These are phyloP conservation scores for Zygosaccharomyces bisporus DNA, from an alignment of 805 yeast species.

Conservation along the genomic window DNA sequence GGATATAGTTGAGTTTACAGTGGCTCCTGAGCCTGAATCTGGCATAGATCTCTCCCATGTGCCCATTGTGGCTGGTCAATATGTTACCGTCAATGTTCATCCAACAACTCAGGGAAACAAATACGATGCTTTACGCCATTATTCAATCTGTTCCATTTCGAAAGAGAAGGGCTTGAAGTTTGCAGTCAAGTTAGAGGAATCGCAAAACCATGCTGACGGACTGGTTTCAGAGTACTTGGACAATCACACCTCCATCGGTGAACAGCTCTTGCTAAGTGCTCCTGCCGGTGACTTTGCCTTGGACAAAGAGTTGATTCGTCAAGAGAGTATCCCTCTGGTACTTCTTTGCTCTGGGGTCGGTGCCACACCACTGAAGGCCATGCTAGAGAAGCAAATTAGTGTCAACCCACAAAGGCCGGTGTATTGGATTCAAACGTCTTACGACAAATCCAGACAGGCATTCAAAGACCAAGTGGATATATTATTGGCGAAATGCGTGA, in stretches of 20 bases:
- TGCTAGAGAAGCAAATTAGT: slow-evolving; percentile 39
- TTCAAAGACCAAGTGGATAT: slow-evolving; percentile 27
- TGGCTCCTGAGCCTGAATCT: slow-evolving; percentile 44
- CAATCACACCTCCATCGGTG: slow-evolving; percentile 46
- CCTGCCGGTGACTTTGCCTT: slow-evolving; percentile 55
- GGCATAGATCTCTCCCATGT: slow-evolving; percentile 26
- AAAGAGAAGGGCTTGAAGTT: slow-evolving; percentile 47
- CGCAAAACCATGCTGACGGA: slow-evolving; percentile 38
- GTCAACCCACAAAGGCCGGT: slow-evolving; percentile 31
- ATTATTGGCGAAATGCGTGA: slow-evolving; percentile 17
- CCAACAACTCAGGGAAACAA: slow-evolving; percentile 38
- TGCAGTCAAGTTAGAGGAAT: slow-evolving; percentile 48
- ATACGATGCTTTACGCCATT: slow-evolving; percentile 51
- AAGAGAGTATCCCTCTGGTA: slow-evolving; percentile 36
- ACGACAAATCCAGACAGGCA: slow-evolving; percentile 24
- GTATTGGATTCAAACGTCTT: slow-evolving; percentile 33
- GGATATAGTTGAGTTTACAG: slow-evolving; percentile 49
- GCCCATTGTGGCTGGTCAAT: slow-evolving; percentile 40
- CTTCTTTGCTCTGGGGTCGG: slow-evolving; percentile 64
- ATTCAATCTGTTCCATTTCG: slow-evolving; percentile 48
- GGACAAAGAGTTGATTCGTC: slow-evolving; percentile 27
- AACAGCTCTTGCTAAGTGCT: slow-evolving; percentile 47
- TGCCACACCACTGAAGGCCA: slow-evolving; percentile 59
- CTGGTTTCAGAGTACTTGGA: slow-evolving; percentile 50
- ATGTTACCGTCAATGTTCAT: slow-evolving; percentile 37